Percentiles rank a stretch among this genome's conserved stretches.
Evolutionary conservation across 176 grass and related monocot genomes (phyloP).

Genomic region (Tillandsia fasciculata): DNA sequence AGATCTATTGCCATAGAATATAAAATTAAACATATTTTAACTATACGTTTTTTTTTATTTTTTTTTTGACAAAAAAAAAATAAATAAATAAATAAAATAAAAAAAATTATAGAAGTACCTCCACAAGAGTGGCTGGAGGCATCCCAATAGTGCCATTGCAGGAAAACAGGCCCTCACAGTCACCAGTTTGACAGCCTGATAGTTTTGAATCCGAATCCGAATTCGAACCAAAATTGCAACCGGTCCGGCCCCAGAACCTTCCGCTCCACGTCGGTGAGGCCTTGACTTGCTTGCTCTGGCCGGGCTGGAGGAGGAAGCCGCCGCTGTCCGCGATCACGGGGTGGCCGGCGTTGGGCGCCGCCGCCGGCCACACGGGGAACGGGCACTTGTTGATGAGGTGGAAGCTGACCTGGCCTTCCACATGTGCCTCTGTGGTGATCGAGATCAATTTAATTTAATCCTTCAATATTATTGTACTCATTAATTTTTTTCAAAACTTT

Average conservation of each 20-base stretch:
- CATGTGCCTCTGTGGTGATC: not conserved
- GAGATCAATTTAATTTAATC: not conserved
- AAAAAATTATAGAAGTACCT: constrained; percentile 23
- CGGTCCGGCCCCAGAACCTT: constrained; percentile 71
- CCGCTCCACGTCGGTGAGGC: constrained; percentile 68
- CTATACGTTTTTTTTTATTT: no score
- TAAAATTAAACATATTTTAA: not conserved
- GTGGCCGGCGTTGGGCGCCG: constrained; percentile 62
- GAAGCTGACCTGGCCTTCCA: constrained; percentile 30
- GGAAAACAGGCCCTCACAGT: constrained; percentile 53
- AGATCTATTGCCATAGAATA: not conserved
- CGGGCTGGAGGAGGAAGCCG: constrained; percentile 56
- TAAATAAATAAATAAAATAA: no score
- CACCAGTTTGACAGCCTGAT: constrained; percentile 44
- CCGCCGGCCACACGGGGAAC: constrained; percentile 73
- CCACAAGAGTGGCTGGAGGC: constrained; percentile 65
- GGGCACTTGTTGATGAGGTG: constrained; percentile 60
- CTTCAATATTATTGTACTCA: not conserved
- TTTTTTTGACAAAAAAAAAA: no score
- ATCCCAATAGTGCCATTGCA: constrained; percentile 70
- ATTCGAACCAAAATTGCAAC: constrained; percentile 39
- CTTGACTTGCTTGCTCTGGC: constrained; percentile 33
- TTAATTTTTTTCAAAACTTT: no score
- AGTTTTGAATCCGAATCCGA: not conserved
- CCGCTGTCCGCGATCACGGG: constrained; percentile 55